Base-by-base conservation (phyloP, 306 rosid genomes). In the Gastrolobium bilobum region DNA sequence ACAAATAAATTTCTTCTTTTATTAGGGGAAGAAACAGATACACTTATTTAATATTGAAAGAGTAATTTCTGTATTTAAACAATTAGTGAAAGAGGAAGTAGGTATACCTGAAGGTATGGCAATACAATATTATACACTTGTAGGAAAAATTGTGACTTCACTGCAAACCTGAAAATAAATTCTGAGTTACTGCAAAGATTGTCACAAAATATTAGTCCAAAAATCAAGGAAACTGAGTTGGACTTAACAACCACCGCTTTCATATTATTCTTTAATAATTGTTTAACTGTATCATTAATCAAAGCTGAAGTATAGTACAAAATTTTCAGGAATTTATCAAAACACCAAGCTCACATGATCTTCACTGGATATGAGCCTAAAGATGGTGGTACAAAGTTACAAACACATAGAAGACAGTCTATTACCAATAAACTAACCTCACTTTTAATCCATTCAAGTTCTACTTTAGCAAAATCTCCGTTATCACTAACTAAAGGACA, bases 71-170 rank as follows among this genome's bases (percentile, higher is more conserved):
- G 6, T 52, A 10, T 65, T 37, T 66, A 76, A 67, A 33, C 54
- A 72, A 26, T n/a, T 30, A 33, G 37, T 33, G 34, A 68, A 20
- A 8, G 59, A 76, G 50, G 34, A 60, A 56, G 35, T 46, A 46
- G 33, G 54, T 29, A 69, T 72, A 85, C 98, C 99, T 95, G 98
- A 82, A 95, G 90, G 86, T 85, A 86, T 53, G 99, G 99, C 81
- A 66, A 75, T 56, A 91, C 83, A 26, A 31, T 54, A 62, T 82
- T 68, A 79, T 85, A 91, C 61, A 90, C 96, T 57, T 78, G 94
- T 54, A 51, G 65, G 82, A 91, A 89, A 68, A 91, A 30, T 38
- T 85, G 82, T 73, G 97, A 92, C 79, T 87, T 88, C 9, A 76
- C 81, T 7, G 89, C 90, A 79, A 88, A 86, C 94, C 99, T 91